Evolutionary conservation across 176 grass and related monocot species (phyloP), one percentile per base, ranked within the genome.

Genomic region (Oropetium thomaeum): DNA sequence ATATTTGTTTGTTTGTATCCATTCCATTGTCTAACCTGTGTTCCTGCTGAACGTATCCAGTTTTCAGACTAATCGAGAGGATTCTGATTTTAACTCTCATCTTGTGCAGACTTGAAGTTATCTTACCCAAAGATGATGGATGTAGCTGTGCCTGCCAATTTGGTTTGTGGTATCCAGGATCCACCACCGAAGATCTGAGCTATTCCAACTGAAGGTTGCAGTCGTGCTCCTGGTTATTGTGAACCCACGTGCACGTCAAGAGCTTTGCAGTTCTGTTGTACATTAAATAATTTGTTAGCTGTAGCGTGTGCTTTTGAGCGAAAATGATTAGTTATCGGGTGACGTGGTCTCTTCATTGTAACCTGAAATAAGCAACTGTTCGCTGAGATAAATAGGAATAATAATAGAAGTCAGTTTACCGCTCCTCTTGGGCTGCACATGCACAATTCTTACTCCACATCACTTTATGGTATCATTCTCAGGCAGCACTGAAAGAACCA

Each of bases 51-150:
- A 11, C 52, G 15, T 68, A 19, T 26, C 10, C 10, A 14, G 69
- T 68, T 6, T 54, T 55, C 40, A 9, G 4, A 5, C 16, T 52
- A 51, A 67, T 33, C 2, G 3, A 20, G 65, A 80, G 53, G 45
- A 45, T 37, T 54, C 45, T 70, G 38, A 84, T 58, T 37, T 91
- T 73, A 81, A 20, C 32, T 90, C 11, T 64, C 57, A 79, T 79
- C 42, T 57, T 89, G n/a, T 7, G 8, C 88, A 98, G 91, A 88
- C 82, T 80, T 98, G 64, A 95, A 92, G 45, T 73, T 98, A 82
- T 4, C 84, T 34, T 95, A 92, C 79, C 91, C 96, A 41, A 98
- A 92, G 89, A 98, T 94, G 89, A 98, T 98, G 7, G 91, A 94
- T 66, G 76, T 86, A n/a, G 91, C 91, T 32, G 84, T 98, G 42